Conservation (phyloP, 345 rosid species). For the Eucalyptus sp. region DNA sequence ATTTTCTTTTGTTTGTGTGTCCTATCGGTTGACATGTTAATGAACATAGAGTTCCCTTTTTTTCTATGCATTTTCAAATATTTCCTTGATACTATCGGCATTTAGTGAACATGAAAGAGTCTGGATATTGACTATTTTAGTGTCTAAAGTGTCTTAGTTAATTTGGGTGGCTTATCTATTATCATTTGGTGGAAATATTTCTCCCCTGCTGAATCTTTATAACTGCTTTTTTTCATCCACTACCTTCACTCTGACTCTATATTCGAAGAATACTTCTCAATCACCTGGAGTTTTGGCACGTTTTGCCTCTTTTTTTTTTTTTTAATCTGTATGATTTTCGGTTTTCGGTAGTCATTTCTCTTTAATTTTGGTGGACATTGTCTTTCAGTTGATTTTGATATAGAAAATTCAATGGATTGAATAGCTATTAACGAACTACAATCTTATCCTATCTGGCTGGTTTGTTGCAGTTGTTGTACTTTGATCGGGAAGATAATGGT, state of each 20-base stretch:
- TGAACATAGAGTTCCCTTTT: neutral
- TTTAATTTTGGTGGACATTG: neutral
- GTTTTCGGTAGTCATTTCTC: neutral
- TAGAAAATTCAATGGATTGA: neutral
- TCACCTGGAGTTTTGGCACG: neutral
- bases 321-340: neutral
- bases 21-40: neutral
- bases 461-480: conserved; percentile 76
- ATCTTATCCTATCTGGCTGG: conserved; percentile 5
- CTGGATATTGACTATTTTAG: neutral
- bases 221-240: neutral
- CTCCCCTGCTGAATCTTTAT: neutral
- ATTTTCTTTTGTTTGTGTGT: neutral
- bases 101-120: neutral
- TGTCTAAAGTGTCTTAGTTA: neutral
- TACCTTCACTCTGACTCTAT: neutral
- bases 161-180: neutral
- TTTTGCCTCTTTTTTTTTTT: neutral
- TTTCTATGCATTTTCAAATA: neutral
- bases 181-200: neutral
- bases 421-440: neutral
- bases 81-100: neutral
- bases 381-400: neutral
- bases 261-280: neutral
- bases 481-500: conserved; percentile 68